These are phyloP conservation scores for Triangularia verruculosa DNA, from an alignment of 2,329 filamentous ascomycete species.

Conservation along the genomic window DNA sequence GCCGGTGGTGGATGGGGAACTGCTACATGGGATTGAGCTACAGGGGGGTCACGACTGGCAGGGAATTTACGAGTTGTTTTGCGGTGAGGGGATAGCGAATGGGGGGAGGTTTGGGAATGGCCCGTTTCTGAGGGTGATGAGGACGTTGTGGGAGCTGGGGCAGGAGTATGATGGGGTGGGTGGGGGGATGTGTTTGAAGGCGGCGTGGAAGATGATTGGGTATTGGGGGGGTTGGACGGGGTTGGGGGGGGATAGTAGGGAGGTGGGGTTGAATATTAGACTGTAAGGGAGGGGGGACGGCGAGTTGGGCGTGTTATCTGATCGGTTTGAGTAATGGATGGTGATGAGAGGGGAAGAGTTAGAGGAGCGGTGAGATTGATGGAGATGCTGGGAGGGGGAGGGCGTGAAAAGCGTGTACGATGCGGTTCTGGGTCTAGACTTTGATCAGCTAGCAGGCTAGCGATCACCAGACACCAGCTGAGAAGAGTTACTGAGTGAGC, in stretches of 20 bases:
- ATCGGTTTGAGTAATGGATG: too few species aligned
- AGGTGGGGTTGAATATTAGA: constrained; percentile 27
- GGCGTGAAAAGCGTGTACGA: not conserved
- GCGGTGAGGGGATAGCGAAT: not conserved
- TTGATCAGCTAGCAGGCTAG: not conserved
- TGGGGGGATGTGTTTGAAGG: constrained; percentile 18
- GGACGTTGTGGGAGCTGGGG: constrained; percentile 21
- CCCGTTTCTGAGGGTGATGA: constrained; percentile 18
- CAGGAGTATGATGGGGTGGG: constrained; percentile 1
- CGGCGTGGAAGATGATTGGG: constrained; percentile 24
- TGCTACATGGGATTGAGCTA: constrained; percentile 16
- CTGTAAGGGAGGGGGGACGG: constrained; percentile 16
- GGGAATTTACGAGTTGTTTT: constrained; percentile 11
- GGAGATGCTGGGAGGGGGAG: too few species aligned
- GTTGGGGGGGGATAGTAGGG: constrained; percentile 18
- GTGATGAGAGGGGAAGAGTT: too few species aligned
- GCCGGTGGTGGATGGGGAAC: constrained; percentile 23
- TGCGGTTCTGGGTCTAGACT: not conserved
- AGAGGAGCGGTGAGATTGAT: not conserved
- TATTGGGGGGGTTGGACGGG: constrained; percentile 29
- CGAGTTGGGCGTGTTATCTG: not conserved
- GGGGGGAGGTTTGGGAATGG: constrained; percentile 7
- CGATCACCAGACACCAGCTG: not conserved
- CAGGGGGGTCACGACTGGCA: constrained; percentile 17
- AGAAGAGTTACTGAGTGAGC: not conserved